Conservation (phyloP, 495 filamentous ascomycete genomes). For the Annulohypoxylon maeteangense region DNA sequence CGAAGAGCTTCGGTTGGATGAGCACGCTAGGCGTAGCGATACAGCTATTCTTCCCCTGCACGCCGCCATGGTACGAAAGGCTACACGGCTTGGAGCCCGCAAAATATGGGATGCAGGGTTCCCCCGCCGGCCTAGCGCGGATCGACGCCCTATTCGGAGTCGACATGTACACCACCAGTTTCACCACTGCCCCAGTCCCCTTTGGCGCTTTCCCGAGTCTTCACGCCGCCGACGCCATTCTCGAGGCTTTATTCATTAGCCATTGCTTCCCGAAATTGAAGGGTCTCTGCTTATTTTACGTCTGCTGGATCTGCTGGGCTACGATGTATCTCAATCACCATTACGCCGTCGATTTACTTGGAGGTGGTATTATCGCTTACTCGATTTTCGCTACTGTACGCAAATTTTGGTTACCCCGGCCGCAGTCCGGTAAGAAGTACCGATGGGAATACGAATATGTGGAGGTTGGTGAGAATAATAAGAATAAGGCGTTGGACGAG, state of each 20-base stretch:
- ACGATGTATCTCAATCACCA: constrained; percentile 98
- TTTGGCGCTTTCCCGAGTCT: constrained; percentile 95
- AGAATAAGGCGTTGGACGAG: constrained; percentile 51
- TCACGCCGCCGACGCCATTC: constrained; percentile 84
- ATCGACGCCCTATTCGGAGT: constrained; percentile 89
- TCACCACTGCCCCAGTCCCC: constrained; percentile 87
- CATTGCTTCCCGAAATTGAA: constrained; percentile 84
- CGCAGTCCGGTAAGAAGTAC: constrained; percentile 83
- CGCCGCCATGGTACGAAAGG: constrained; percentile 96
- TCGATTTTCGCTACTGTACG: constrained; percentile 82
- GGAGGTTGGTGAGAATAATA: constrained; percentile 69
- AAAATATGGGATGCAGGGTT: constrained; percentile 88
- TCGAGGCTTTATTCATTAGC: constrained; percentile 93
- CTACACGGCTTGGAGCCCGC: constrained; percentile 84
- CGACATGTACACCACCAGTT: constrained; percentile 90
- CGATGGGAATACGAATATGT: constrained; percentile 97
- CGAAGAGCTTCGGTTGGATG: constrained; percentile 89
- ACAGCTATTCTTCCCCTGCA: constrained; percentile 90
- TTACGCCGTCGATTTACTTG: constrained; percentile 92
- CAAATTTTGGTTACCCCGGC: constrained; percentile 79
- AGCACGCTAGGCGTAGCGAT: constrained; percentile 85
- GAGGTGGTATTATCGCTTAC: constrained; percentile 83
- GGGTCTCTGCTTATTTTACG: constrained; percentile 81
- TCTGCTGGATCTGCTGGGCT: constrained; percentile 96
- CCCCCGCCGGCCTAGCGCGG: constrained; percentile 86